phyloP scores from a whole-genome alignment of 108 stramenopile species.

The Skeletonema potamos region DNA sequence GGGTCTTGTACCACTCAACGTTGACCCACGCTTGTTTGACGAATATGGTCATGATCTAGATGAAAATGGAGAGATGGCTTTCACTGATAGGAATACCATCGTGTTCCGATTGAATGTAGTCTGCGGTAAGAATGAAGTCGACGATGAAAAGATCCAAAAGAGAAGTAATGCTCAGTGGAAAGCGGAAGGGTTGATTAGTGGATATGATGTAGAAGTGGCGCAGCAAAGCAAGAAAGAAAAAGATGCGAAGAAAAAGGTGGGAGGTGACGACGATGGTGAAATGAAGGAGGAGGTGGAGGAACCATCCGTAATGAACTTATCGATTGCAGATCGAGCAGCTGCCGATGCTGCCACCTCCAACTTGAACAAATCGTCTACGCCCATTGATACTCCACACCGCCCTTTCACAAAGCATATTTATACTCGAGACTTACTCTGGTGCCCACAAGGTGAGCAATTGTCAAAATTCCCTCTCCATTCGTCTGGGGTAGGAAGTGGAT shows the following conservation, averaged over 20 bases:
- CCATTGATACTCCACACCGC: slow-evolving; percentile 68
- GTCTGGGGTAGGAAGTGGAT: slow-evolving; percentile 18
- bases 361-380: slow-evolving; percentile 28
- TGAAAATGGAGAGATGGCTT: slow-evolving; percentile 37
- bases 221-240: slow-evolving; percentile 15
- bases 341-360: slow-evolving; percentile 32
- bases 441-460: slow-evolving; percentile 93
- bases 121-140: slow-evolving; percentile 47
- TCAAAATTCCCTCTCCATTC: slow-evolving; percentile 51
- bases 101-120: slow-evolving; percentile 87
- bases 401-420: slow-evolving; percentile 89
- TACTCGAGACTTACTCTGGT: slow-evolving; percentile 77
- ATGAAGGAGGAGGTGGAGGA: slow-evolving; percentile 36
- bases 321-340: slow-evolving; percentile 43
- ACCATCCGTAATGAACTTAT: slow-evolving; percentile 51
- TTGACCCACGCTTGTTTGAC: slow-evolving; percentile 77
- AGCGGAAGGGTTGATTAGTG: slow-evolving; percentile 28
- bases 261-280: slow-evolving; percentile 10
- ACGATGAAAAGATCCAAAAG: slow-evolving; percentile 30
- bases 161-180: slow-evolving; percentile 33
- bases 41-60: slow-evolving; percentile 65
- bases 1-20: slow-evolving; percentile 90
- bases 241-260: background rate
- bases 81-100: slow-evolving; percentile 87
- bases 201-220: slow-evolving; percentile 19